Percentiles rank a stretch among this genome's conserved stretches.
phyloP scores from a whole-genome alignment of 805 yeast species.

The Candida alai region DNA sequence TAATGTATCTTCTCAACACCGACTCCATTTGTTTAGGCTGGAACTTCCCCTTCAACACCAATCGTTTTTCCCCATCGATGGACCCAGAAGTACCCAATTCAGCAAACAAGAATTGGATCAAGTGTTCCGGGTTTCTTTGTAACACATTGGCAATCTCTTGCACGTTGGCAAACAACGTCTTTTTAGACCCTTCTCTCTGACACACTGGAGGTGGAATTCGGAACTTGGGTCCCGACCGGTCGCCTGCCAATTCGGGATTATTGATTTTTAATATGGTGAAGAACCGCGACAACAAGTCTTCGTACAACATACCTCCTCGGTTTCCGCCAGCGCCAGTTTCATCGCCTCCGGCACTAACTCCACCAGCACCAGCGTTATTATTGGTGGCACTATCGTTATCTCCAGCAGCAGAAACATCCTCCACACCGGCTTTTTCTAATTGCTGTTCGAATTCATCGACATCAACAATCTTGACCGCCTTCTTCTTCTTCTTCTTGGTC shows the following conservation, averaged over 20 bases:
- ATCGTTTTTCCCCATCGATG: constrained; percentile 95
- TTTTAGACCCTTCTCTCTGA: constrained; percentile 95
- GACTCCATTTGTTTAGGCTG: constrained; percentile 97
- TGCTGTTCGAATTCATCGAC: constrained; percentile 84
- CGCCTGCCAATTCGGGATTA: constrained; percentile 98
- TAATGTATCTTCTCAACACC: constrained; percentile 91
- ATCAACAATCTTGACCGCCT: constrained; percentile 50
- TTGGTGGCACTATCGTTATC: constrained; percentile 24
- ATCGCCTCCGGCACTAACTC: constrained; percentile 15
- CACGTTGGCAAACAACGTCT: constrained; percentile 93
- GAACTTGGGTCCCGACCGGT: constrained; percentile 84
- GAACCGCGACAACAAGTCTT: constrained; percentile 75
- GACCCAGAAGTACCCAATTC: constrained; percentile 99
- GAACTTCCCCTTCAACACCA: constrained; percentile 96
- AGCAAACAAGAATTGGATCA: constrained; percentile 93
- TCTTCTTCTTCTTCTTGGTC: constrained; percentile 84
- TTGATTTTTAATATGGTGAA: constrained; percentile 82
- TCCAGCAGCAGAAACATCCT: constrained; percentile 35
- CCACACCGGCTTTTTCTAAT: constrained; percentile 85
- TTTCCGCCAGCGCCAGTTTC: constrained; percentile 29
- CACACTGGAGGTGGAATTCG: constrained; percentile 97
- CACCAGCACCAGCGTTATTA: constrained; percentile 8
- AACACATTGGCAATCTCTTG: constrained; percentile 90
- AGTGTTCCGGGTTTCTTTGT: constrained; percentile 96
- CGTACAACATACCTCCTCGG: constrained; percentile 65